Conservation (phyloP, 306 rosid genomes). For the Medicago ruthenica region DNA sequence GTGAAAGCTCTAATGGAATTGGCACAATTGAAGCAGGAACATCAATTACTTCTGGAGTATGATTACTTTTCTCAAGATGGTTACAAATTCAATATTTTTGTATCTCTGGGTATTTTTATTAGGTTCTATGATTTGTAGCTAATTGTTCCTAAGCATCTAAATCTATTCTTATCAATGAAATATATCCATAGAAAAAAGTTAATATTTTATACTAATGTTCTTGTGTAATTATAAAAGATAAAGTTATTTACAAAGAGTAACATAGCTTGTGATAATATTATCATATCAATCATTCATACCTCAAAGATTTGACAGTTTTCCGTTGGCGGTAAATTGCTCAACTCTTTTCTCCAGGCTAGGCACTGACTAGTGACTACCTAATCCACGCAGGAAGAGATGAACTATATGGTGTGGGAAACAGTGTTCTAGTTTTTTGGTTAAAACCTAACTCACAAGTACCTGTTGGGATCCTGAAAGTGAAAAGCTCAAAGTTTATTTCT, state of each 20-base stretch:
- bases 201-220: slow-evolving; percentile 2
- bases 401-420: neutral
- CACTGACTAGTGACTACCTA: neutral
- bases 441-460: neutral
- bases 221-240: slow-evolving; percentile 37
- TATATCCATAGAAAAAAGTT: slow-evolving; percentile 4
- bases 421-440: slow-evolving; percentile 4
- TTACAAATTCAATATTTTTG: slow-evolving; percentile 36
- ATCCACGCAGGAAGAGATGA: neutral
- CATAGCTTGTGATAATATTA: neutral
- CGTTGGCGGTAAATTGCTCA: neutral
- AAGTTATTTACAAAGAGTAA: neutral
- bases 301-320: neutral
- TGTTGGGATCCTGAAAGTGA: neutral
- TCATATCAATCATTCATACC: neutral
- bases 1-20: slow-evolving; percentile 89
- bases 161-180: slow-evolving; percentile 17
- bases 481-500: neutral
- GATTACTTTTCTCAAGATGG: slow-evolving; percentile 43
- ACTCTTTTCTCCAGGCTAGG: neutral
- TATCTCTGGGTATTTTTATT: slow-evolving; percentile 18
- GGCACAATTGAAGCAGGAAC: slow-evolving; percentile 86
- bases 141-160: slow-evolving; percentile 16
- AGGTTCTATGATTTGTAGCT: slow-evolving; percentile 16
- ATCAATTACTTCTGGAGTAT: slow-evolving; percentile 77